Base-by-base conservation (phyloP, 2,329 filamentous ascomycete species). In the Phialophora chinensis region DNA sequence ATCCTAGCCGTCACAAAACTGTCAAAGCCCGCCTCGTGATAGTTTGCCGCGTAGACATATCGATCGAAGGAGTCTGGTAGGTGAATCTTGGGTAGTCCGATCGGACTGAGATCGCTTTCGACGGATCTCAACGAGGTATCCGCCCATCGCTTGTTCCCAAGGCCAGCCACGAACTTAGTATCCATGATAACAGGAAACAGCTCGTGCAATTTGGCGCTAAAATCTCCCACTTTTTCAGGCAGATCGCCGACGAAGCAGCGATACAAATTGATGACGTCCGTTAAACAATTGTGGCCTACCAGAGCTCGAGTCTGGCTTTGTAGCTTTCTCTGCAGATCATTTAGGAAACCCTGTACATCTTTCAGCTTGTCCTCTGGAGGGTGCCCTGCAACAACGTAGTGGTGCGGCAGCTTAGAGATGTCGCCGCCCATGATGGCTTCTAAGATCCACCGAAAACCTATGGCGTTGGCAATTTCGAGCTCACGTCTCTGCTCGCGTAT, bases 1-100 rank as follows among this genome's bases (percentile, higher is more conserved):
- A 88, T 79, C 63, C 84, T 83, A 2, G 86, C 87, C 0, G 87
- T 87, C 25, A 88, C 78, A 66, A 86, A 81, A 74, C 86, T 88
- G 73, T 89, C 87, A 69, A 85, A 89, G 7, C 87, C 87, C 17
- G 87, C 87, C 76, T 89, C 87, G 65, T 89, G 87, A 65, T 82
- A 27, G 73, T 69, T 66, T 72, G 74, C 27, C 76, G 72, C 33
- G 75, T 75, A 31, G 68, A 70, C 56, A 78, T 73, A 23, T 74
- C 79, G 42, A 75, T 79, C 47, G 54, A 79, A 78, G 33, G 77
- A 74, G 1, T 56, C 66, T 1, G 75, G 71, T 49, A 77, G 68
- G 68, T 84, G 77, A 74, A 63, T 77, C 59, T 59, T 62, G 53
- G 65, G 80, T 73, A 6, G 72, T 79, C 58, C 75, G 75, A 75